These are phyloP conservation scores for Senecio squalidus DNA, from an alignment of 140 eudicot genomes.

Conservation along the genomic window DNA sequence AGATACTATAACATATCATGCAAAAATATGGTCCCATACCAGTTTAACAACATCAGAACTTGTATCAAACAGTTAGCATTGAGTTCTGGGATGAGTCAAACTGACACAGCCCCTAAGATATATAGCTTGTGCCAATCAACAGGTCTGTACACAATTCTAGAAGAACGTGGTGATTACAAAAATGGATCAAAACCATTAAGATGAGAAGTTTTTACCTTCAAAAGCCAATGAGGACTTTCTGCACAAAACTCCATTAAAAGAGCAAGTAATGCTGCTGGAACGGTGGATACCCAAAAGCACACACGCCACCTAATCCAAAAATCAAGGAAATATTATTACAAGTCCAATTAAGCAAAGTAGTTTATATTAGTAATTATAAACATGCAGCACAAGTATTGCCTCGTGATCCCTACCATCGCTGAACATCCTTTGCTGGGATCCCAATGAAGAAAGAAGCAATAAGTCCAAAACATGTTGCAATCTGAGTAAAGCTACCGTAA, in stretches of 20 bases:
- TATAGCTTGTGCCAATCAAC: too few species aligned
- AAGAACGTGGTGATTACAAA: too few species aligned
- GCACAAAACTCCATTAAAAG: slow-evolving; percentile 75
- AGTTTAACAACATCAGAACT: slow-evolving; percentile 2
- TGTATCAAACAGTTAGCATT: too few species aligned
- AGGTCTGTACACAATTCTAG: too few species aligned
- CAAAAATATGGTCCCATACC: not conserved
- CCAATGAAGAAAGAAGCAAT: slow-evolving; percentile 68
- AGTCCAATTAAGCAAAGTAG: slow-evolving; percentile 8
- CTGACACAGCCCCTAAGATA: too few species aligned
- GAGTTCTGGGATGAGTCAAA: too few species aligned
- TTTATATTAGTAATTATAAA: not conserved
- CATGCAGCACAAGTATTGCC: not conserved
- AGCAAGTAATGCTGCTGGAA: slow-evolving; percentile 80
- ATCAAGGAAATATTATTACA: slow-evolving; percentile 6
- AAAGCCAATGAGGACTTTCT: slow-evolving; percentile 95
- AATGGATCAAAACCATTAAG: too few species aligned
- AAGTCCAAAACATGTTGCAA: slow-evolving; percentile 87
- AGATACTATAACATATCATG: not conserved
- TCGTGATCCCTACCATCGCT: slow-evolving; percentile 60
- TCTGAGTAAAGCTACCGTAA: slow-evolving; percentile 83
- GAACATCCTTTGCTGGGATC: slow-evolving; percentile 69
- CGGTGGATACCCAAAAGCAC: slow-evolving; percentile 79
- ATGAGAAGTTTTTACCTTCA: slow-evolving; percentile 46
- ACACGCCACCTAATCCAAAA: slow-evolving; percentile 72